phyloP scores from a whole-genome alignment of 2,329 filamentous ascomycete species.

The Xylariaceae sp. region DNA sequence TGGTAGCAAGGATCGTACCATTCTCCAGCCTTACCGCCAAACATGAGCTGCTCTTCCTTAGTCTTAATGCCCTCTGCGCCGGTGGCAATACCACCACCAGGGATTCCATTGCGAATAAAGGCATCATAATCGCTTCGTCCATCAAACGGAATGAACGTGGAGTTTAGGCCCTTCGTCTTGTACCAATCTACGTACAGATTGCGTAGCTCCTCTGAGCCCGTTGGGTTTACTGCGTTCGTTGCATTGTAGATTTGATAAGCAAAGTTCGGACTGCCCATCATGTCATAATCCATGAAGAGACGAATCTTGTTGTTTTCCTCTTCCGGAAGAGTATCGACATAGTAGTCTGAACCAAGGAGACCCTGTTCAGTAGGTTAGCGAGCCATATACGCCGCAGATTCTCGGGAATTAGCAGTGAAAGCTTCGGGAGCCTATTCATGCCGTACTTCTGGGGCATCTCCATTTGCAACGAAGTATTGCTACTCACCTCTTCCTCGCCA shows the following conservation, averaged over 20 bases:
- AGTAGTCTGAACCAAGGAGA: conserved; percentile 67
- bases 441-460: not conserved
- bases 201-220: conserved; percentile 72
- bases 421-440: not conserved
- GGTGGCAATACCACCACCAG: conserved; percentile 72
- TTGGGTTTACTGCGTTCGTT: conserved; percentile 72
- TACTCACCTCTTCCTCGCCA: conserved; percentile 64
- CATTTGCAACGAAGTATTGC: not conserved
- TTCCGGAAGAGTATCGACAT: conserved; percentile 58
- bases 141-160: conserved; percentile 76
- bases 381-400: not conserved
- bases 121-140: conserved; percentile 79
- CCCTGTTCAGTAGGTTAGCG: conserved; percentile 21
- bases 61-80: conserved; percentile 67
- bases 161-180: conserved; percentile 63
- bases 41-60: conserved; percentile 54
- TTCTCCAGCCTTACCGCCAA: conserved; percentile 60
- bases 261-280: conserved; percentile 71
- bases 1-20: conserved; percentile 66
- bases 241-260: conserved; percentile 74
- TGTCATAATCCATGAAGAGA: conserved; percentile 73
- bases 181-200: conserved; percentile 74
- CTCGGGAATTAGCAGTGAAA: not conserved
- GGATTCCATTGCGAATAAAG: conserved; percentile 42
- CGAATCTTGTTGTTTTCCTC: conserved; percentile 68